Evolutionary conservation across 139 green algal genomes (phyloP).

Genomic region (Auxenochlorella pyrenoidosa): DNA sequence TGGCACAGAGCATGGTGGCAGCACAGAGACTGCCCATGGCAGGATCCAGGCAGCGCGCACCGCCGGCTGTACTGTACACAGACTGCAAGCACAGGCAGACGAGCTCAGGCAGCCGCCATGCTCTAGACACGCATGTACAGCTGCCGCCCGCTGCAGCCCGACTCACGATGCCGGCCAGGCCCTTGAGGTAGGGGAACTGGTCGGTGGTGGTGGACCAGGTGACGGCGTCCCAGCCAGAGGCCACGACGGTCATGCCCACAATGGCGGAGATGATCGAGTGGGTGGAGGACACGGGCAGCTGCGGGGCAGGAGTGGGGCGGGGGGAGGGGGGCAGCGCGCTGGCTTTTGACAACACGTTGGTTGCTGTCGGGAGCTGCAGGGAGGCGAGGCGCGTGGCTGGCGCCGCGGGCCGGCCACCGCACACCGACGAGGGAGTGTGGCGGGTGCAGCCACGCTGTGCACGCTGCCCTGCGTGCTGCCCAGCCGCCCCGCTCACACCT

Average conservation of each 20-base stretch:
- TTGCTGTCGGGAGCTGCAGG: too few relatives aligned
- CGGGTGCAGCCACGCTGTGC: background rate
- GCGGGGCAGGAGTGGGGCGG: background rate
- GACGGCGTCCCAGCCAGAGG: constrained; percentile 18
- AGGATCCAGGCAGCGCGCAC: too few relatives aligned
- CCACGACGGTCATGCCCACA: constrained; percentile 26
- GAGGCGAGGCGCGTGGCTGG: too few relatives aligned
- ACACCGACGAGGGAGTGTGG: too few relatives aligned
- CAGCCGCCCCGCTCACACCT: background rate
- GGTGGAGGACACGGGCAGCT: constrained; percentile 36
- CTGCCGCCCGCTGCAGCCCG: background rate
- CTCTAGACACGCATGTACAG: too few relatives aligned
- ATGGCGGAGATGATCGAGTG: constrained; percentile 28
- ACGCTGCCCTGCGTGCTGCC: background rate
- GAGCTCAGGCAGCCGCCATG: too few relatives aligned
- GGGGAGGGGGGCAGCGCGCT: background rate
- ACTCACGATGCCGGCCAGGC: constrained; percentile 47
- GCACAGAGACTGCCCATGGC: too few relatives aligned
- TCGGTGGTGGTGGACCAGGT: background rate
- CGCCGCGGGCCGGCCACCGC: too few relatives aligned
- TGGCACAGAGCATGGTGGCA: too few relatives aligned
- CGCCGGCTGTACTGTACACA: too few relatives aligned
- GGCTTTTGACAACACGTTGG: too few relatives aligned
- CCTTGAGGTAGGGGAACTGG: constrained; percentile 51
- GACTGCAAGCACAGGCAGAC: too few relatives aligned